Percentiles rank a stretch among this genome's conserved stretches.
Conservation (phyloP, 2,329 filamentous ascomycete species). For the Penicillium sp. region DNA sequence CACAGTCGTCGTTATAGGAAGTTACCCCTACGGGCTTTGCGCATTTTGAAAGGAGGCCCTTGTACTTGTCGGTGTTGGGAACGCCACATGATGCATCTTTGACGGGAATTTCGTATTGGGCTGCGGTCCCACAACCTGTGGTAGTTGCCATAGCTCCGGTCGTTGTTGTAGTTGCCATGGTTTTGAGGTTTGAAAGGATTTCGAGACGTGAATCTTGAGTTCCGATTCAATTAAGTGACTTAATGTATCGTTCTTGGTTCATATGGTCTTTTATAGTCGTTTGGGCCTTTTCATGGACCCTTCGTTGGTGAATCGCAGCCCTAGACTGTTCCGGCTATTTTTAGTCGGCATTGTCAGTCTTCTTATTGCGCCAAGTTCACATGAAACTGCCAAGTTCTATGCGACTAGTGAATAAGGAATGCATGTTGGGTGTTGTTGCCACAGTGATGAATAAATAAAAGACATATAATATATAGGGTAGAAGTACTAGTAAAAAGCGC, state of each 20-base stretch:
- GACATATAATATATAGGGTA: not conserved
- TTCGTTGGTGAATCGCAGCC: not conserved
- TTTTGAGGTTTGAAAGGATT: not conserved
- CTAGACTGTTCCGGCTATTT: not conserved
- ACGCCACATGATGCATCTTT: conserved; percentile 27
- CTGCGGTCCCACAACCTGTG: conserved; percentile 15
- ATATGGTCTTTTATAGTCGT: not conserved
- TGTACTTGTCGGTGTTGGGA: conserved; percentile 22
- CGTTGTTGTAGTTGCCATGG: conserved; percentile 9
- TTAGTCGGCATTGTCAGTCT: not conserved
- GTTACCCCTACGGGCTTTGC: conserved; percentile 18
- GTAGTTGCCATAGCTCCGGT: conserved; percentile 6
- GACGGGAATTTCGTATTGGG: conserved; percentile 26
- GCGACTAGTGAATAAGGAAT: not conserved
- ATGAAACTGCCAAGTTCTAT: not conserved
- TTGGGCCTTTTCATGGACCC: not conserved
- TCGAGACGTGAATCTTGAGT: not conserved
- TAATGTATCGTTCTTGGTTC: not conserved
- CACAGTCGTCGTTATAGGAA: conserved; percentile 24
- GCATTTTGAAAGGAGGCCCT: conserved; percentile 18
- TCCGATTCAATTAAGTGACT: not conserved
- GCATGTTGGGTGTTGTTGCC: not conserved
- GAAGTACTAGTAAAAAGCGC: not conserved
- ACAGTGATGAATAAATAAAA: not conserved
- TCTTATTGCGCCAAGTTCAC: not conserved